Percentiles rank a stretch among this genome's conserved stretches.
Conservation (phyloP, 2,329 filamentous ascomycete species). For the Berkeleyomyces basicola region DNA sequence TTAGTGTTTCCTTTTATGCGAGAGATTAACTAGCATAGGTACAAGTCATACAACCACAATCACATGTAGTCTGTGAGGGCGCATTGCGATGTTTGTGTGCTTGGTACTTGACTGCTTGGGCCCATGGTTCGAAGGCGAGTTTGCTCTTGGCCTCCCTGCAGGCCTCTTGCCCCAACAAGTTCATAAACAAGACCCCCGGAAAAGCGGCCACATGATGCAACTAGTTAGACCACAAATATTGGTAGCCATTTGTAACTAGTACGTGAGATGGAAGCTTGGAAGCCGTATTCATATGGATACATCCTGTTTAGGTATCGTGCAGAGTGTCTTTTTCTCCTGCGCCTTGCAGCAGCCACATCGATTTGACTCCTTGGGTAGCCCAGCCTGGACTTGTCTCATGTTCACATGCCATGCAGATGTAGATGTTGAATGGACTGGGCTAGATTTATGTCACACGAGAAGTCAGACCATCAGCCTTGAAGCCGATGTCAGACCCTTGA, state of each 20-base stretch:
- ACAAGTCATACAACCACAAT: neutral
- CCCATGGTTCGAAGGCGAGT: neutral
- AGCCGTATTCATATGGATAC: neutral
- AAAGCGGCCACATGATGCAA: neutral
- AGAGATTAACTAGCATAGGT: neutral
- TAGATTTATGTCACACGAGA: neutral
- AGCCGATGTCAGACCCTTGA: too few species aligned
- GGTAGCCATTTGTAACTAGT: too few species aligned
- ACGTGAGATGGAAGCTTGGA: too few species aligned
- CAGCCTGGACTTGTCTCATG: neutral
- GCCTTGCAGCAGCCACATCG: neutral
- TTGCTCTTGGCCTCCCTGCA: neutral
- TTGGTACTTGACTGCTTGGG: too few species aligned
- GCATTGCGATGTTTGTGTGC: too few species aligned
- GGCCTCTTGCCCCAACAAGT: neutral
- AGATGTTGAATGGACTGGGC: neutral
- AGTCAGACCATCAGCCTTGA: too few species aligned
- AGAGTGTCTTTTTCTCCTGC: conserved; percentile 12
- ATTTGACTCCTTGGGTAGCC: neutral
- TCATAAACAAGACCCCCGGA: neutral
- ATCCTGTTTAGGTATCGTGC: conserved; percentile 3
- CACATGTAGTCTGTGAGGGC: too few species aligned
- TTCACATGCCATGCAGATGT: neutral
- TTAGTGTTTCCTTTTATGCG: neutral
- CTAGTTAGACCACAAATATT: too few species aligned